A percentile compares a stretch with the other conserved stretches of the same genome.
phyloP scores from a whole-genome alignment of 164 flowering plant species.

The Annona cherimola region DNA sequence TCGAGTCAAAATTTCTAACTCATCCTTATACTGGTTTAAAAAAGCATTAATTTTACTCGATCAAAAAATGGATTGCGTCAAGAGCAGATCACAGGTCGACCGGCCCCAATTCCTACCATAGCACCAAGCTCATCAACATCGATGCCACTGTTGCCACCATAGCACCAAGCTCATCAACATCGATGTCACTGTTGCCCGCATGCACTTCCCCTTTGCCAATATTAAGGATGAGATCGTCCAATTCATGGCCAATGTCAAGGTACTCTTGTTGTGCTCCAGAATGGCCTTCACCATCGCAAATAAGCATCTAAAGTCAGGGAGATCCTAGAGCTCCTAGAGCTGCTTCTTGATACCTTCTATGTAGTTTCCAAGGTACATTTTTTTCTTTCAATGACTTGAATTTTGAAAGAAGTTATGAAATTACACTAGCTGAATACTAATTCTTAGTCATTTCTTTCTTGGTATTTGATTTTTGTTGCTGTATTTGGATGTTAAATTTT shows the following conservation, averaged over 20 bases:
- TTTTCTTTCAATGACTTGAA: background rate
- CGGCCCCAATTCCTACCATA: no score
- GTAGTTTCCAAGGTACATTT: slow-evolving; percentile 81
- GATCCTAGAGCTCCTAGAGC: slow-evolving; percentile 40
- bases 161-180: slow-evolving; percentile 73
- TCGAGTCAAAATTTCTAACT: no score
- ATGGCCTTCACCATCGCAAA: slow-evolving; percentile 60
- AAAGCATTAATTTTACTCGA: no score
- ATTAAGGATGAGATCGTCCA: slow-evolving; percentile 63
- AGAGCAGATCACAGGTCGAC: no score
- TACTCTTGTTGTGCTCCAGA: slow-evolving; percentile 30
- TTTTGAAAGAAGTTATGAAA: no score
- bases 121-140: slow-evolving; percentile 88
- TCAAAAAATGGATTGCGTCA: no score
- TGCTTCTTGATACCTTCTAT: slow-evolving; percentile 83
- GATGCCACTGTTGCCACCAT: no score
- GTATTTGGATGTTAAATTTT: no score
- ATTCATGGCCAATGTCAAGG: slow-evolving; percentile 24
- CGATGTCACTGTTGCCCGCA: slow-evolving; percentile 69
- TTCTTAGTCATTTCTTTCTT: no score
- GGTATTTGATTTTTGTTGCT: no score
- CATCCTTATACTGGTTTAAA: no score
- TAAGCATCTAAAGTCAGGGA: slow-evolving; percentile 76
- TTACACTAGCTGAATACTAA: no score
- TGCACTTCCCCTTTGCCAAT: slow-evolving; percentile 87